Evolutionary conservation across 768 basidiomycete genomes (phyloP), one percentile per base, ranked within the genome.

Genomic region (Hydnomerulius pinastri): DNA sequence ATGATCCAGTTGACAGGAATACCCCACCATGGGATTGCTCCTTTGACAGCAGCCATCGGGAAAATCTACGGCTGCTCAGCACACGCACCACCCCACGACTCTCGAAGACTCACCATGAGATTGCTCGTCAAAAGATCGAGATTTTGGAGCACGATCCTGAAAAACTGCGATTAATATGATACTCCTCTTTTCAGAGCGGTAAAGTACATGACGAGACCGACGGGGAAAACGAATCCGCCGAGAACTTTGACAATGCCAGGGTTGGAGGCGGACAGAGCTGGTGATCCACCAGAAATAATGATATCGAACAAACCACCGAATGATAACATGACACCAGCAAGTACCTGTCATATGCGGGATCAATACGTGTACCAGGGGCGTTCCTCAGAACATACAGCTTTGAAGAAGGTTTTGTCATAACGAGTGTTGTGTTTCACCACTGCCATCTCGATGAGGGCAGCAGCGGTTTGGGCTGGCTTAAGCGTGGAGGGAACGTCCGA

Each of bases 41-140:
- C 67, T 58, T 78, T 87, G 30, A 79, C 51, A 12, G 78, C 66
- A 17, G 82, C 86, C 83, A 89, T 88, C 8, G 87, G 84, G 57
- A 86, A 83, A 10, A 79, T 75, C 86, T 87, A 43, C n/a, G 20
- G 10, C 2, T 10, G 21, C 21, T 68, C 25, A 52, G 18, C 20
- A 33, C 32, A 32, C 18, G 4, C 27, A 17, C 4, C 6, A 9
- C 12, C 24, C 6, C 23, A 23, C 9, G 21, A 17, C 12, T 28
- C 8, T 3, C 28, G 46, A 8, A 10, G 28, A 40, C 65, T 40
- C 53, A 86, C 86, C 85, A 90, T 79, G 79, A 90, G 82, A 60
- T 87, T 86, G 59, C 86, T 87, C 41, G 87, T 89, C 29, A 89
- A 64, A 1, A 90, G 75, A 50, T 90, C 87, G 37, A 82, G 73